Conservation (phyloP, 2,329 filamentous ascomycete species). For the Penicillium sp. region DNA sequence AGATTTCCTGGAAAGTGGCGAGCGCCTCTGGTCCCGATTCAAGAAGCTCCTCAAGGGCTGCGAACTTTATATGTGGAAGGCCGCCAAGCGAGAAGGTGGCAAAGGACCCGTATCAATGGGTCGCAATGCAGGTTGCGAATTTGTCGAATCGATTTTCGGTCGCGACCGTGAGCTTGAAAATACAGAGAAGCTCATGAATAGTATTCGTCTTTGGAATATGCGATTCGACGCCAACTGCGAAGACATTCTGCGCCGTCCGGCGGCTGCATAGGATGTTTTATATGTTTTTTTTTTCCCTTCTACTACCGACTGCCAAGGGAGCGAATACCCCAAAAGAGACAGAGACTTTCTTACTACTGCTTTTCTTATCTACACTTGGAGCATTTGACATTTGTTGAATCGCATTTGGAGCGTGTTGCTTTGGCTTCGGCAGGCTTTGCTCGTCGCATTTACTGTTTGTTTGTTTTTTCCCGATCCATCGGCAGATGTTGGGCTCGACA, state of each 20-base stretch:
- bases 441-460: slow-evolving; percentile 18
- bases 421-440: slow-evolving; percentile 32
- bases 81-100: slow-evolving; percentile 67
- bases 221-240: slow-evolving; percentile 96
- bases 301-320: slow-evolving; percentile 8
- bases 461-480: slow-evolving; percentile 14
- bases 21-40: slow-evolving; percentile 81
- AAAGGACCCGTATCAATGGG: slow-evolving; percentile 71
- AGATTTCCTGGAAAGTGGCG: slow-evolving; percentile 86
- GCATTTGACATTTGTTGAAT: slow-evolving; percentile 27
- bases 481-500: slow-evolving; percentile 7
- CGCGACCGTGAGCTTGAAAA: slow-evolving; percentile 83
- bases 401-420: slow-evolving; percentile 39
- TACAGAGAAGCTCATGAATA: slow-evolving; percentile 90
- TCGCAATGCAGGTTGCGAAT: slow-evolving; percentile 89
- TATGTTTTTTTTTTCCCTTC: neutral
- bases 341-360: slow-evolving; percentile 10
- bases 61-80: slow-evolving; percentile 92
- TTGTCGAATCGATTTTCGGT: slow-evolving; percentile 93
- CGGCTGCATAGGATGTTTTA: slow-evolving; percentile 31
- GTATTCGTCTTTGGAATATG: slow-evolving; percentile 82
- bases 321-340: slow-evolving; percentile 11
- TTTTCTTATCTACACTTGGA: slow-evolving; percentile 13
- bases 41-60: slow-evolving; percentile 84
- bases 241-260: slow-evolving; percentile 67